These are phyloP conservation scores for Fulvia fulva DNA, from an alignment of 2,329 filamentous ascomycete species.

Conservation along the genomic window DNA sequence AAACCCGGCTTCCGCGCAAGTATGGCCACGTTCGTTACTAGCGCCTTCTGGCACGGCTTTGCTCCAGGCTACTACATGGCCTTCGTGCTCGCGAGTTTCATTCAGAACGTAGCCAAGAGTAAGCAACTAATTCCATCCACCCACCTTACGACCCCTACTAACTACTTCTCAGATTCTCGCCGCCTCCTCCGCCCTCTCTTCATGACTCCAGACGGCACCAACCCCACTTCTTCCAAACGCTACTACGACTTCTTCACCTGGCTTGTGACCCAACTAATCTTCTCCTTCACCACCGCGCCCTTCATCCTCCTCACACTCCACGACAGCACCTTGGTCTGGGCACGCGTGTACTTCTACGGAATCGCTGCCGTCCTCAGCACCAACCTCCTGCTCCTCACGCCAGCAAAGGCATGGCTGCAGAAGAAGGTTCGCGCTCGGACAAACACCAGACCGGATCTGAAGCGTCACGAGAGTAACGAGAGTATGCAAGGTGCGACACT, in stretches of 20 bases:
- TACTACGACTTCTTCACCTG: slow-evolving; percentile 82
- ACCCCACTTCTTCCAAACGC: slow-evolving; percentile 66
- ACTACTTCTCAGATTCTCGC: slow-evolving; percentile 64
- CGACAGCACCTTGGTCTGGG: slow-evolving; percentile 72
- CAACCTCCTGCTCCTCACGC: slow-evolving; percentile 74
- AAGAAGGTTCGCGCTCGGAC: slow-evolving; percentile 37
- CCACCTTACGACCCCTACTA: not conserved
- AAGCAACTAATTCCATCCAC: slow-evolving; percentile 34
- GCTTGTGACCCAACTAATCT: slow-evolving; percentile 72
- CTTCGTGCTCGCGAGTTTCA: slow-evolving; percentile 83
- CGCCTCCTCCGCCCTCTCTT: slow-evolving; percentile 91
- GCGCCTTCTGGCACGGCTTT: slow-evolving; percentile 97
- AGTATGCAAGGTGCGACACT: slow-evolving; percentile 53
- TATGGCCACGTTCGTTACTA: slow-evolving; percentile 88
- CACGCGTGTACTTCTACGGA: slow-evolving; percentile 83
- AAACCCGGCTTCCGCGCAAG: slow-evolving; percentile 96
- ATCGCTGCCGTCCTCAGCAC: slow-evolving; percentile 62
- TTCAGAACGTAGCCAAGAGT: slow-evolving; percentile 95
- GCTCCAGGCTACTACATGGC: slow-evolving; percentile 93
- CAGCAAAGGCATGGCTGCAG: slow-evolving; percentile 57
- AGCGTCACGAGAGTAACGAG: slow-evolving; percentile 32
- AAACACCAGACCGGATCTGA: slow-evolving; percentile 26
- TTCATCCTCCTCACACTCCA: slow-evolving; percentile 77
- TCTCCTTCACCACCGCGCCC: slow-evolving; percentile 77
- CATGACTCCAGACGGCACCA: slow-evolving; percentile 69